phyloP scores from a whole-genome alignment of 306 rosid genomes.

The Glycine latifolia region DNA sequence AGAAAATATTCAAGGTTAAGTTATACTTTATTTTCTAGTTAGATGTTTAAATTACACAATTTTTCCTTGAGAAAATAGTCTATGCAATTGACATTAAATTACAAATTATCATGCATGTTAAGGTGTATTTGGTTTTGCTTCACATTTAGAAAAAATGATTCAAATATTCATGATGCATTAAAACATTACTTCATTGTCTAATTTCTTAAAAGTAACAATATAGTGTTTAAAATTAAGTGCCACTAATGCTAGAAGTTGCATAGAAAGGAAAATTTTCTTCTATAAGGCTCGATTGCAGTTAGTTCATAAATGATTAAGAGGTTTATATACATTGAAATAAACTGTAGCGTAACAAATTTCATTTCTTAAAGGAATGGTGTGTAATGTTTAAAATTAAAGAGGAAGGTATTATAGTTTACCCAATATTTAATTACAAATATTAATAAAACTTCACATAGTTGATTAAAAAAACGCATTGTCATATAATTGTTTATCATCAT shows the following conservation, averaged over 20 bases:
- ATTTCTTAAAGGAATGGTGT: not conserved
- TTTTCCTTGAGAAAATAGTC: not conserved
- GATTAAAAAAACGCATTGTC: too few relatives aligned
- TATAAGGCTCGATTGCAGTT: not conserved
- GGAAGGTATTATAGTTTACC: not conserved
- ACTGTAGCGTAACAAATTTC: not conserved
- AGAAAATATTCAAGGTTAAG: conserved; percentile 3
- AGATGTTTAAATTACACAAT: not conserved
- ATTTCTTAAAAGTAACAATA: not conserved
- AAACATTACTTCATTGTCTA: not conserved
- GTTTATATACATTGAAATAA: not conserved
- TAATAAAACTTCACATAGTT: not conserved
- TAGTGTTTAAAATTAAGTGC: not conserved
- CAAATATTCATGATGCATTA: too few relatives aligned
- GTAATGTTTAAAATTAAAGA: not conserved
- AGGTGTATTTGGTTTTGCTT: too few relatives aligned
- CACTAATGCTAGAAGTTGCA: not conserved
- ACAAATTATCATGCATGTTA: too few relatives aligned
- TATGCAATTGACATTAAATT: not conserved
- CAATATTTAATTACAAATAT: not conserved
- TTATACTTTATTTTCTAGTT: not conserved
- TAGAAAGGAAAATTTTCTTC: not conserved
- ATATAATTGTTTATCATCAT: too few relatives aligned
- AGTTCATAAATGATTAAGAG: not conserved
- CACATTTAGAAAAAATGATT: too few relatives aligned